Base-by-base conservation (phyloP, 2,329 filamentous ascomycete genomes). In the Ambrosiella beaveri region DNA sequence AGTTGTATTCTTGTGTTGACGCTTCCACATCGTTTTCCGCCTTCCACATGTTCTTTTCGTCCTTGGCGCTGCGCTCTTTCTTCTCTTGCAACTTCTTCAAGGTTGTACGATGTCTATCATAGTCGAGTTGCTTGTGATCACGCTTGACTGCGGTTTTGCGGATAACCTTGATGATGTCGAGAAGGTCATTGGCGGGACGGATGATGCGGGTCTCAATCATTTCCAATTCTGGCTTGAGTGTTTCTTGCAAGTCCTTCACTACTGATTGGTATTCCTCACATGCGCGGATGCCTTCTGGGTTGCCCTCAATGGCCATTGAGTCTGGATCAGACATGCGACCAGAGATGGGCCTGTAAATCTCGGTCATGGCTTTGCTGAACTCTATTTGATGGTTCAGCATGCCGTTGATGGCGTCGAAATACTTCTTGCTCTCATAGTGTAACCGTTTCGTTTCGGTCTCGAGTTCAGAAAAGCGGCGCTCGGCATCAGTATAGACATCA, bases 321-420 rank as follows among this genome's bases (percentile, higher is more conserved):
- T 90, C 85, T 8, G 93, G 93, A 70, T 98, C 93, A 51, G 91
- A 97, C 71, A 94, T 80, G 67, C 93, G 86, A 58, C 93, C 93
- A 58, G 91, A 96, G 65, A 98, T 98, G 64, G 93, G 93, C 70
- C 95, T 95, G 77, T 98, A 98, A 66, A 98, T 85, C 71, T 98
- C 93, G 63, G 86, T 85, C 75, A 95, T 91, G 64, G 90, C 88
- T 73, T 95, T 82, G 65, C 91, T 95, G 74, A 98, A 98, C 69
- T 95, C 91, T 71, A 98, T 97, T 74, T 98, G 93, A 73, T 97
- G 90, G 68, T 76, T 81, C 66, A 98, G 80, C 93, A 98, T 98
- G 76, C 86, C 87, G 73, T 97, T 96, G 74, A 98, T 96, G 68
- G 93, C 88, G 57, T 95, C 84, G 66, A 95, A 96, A 71, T 98